phyloP scores from a whole-genome alignment of 2,329 filamentous ascomycete species.

The Verticillium nonalfalfae region DNA sequence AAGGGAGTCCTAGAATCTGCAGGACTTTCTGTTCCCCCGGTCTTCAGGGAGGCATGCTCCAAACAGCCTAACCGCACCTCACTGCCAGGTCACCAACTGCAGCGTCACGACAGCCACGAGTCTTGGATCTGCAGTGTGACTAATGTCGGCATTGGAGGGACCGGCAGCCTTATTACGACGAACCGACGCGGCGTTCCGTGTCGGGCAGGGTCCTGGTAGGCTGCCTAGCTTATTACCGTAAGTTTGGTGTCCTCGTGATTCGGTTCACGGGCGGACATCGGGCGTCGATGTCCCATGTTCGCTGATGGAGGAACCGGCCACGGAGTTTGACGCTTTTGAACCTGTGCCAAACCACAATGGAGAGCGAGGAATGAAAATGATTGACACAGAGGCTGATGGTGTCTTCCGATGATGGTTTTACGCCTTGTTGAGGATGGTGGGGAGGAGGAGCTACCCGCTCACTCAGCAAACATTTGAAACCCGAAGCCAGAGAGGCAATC shows the following conservation, averaged over 20 bases:
- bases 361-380: not conserved
- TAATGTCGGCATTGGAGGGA: not conserved
- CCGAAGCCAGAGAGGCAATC: not conserved
- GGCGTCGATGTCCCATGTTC: not conserved
- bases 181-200: not conserved
- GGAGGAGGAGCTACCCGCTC: not conserved
- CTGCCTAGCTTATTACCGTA: no score
- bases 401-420: not conserved
- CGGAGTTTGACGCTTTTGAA: not conserved
- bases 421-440: not conserved
- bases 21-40: not conserved
- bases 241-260: not conserved
- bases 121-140: not conserved
- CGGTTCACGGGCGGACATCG: not conserved
- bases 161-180: not conserved
- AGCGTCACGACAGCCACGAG: not conserved
- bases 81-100: not conserved
- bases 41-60: not conserved
- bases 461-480: not conserved
- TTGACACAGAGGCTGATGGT: not conserved
- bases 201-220: not conserved
- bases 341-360: not conserved
- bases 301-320: not conserved
- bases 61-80: no score
- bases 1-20: not conserved